Evolutionary conservation across 345 rosid genomes (phyloP), one percentile per base, ranked within the genome.

Genomic region (Lepidium sativum): DNA sequence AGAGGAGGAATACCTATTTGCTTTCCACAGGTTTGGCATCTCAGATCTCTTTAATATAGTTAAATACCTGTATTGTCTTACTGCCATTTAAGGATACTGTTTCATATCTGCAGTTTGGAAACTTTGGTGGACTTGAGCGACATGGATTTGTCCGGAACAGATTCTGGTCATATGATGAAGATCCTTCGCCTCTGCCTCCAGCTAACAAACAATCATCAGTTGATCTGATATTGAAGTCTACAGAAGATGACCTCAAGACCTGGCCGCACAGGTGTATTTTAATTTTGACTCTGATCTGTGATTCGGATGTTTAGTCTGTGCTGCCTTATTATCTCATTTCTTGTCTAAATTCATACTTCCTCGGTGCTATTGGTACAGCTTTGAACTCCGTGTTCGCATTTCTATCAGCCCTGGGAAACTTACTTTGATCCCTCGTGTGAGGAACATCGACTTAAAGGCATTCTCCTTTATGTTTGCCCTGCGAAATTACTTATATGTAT

Each of bases 101-200:
- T 6, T 4, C 35, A 37, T 39, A 15, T 39, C 61, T 79, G 66
- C 82, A 92, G 97, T 89, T 89, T 70, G 97, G 89, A 35, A 87
- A 69, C 69, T 81, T 79, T 67, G 97, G 94, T 67, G 77, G 83
- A 25, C 82, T 82, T 66, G 98, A 92, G 78, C 86, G 79, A 59
- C 88, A 87, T 75, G 98, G 98, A 50, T 89, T 92, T 81, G 94
- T 91, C 16, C 83, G 86, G 69, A 92, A 84, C 72, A 86, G 82
- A 68, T 32, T 83, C 38, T 92, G 98, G 98, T 75, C 91, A 20
- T 14, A 81, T 45, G 98, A 92, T 60, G 72, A 20, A 7, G 87
- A 89, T 70, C 96, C 97, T 68, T 87, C 96, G 8, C 98, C 97
- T 71, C 79, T 92, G 69, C 83, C 94, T 60, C 82, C 89, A 32